phyloP scores from a whole-genome alignment of 257 asterid genomes.

The Scutellaria minor region DNA sequence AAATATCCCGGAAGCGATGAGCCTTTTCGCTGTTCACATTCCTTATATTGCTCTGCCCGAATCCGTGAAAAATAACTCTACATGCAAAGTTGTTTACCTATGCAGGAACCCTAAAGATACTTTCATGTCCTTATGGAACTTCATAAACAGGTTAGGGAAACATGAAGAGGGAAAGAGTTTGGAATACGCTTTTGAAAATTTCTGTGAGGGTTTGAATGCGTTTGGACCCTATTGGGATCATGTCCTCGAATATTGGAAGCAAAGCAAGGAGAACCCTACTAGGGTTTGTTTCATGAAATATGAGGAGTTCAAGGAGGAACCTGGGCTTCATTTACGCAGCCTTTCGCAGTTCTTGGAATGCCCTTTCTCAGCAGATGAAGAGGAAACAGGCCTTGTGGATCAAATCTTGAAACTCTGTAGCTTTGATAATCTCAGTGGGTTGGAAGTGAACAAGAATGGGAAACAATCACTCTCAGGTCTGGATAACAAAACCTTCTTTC shows the following conservation, averaged over 20 bases:
- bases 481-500: too few species aligned
- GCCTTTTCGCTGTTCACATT: neutral
- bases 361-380: neutral
- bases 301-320: neutral
- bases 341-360: neutral
- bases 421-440: neutral
- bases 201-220: neutral
- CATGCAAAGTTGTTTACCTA: neutral
- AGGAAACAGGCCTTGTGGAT: neutral
- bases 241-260: neutral
- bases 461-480: neutral
- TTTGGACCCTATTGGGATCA: neutral
- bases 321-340: neutral
- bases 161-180: neutral
- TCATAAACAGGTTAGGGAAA: neutral
- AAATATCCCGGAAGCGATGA: too few species aligned
- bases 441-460: neutral
- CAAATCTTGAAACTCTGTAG: neutral
- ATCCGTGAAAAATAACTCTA: neutral
- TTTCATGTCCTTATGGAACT: neutral
- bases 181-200: neutral
- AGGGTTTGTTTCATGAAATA: neutral
- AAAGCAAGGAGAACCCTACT: neutral
- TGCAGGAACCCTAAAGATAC: constrained; percentile 4
- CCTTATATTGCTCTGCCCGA: neutral